These are phyloP conservation scores for Fusarium chlamydosporum DNA, from an alignment of 2,329 filamentous ascomycete genomes.

Conservation along the genomic window DNA sequence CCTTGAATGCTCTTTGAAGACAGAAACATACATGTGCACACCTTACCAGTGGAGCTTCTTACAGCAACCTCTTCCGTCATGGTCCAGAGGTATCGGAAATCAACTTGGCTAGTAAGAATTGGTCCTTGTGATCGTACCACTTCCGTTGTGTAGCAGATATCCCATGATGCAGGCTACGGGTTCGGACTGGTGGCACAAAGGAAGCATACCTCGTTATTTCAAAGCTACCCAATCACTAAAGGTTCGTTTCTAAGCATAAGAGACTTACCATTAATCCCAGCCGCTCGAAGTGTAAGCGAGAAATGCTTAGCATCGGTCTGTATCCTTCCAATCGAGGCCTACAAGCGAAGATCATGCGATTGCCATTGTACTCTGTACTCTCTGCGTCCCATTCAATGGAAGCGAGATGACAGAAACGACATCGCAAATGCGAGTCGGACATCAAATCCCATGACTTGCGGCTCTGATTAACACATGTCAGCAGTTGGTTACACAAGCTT, in stretches of 20 bases:
- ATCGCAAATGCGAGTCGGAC: background rate
- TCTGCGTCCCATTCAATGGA: background rate
- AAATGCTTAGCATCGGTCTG: background rate
- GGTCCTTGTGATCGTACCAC: background rate
- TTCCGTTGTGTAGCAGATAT: background rate
- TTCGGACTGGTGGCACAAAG: background rate
- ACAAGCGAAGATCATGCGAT: background rate
- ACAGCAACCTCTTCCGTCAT: background rate
- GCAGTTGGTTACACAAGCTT: background rate
- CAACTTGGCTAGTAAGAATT: background rate
- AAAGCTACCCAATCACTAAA: background rate
- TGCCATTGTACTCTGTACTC: background rate
- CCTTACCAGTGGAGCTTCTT: too few relatives aligned
- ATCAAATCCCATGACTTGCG: conserved; percentile 5
- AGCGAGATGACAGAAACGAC: conserved; percentile 6
- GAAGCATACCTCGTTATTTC: background rate
- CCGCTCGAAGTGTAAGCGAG: background rate
- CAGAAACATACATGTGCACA: background rate
- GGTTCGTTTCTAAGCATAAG: background rate
- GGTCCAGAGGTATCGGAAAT: too few relatives aligned
- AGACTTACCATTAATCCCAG: background rate
- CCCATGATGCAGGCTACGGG: background rate
- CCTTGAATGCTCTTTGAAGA: too few relatives aligned
- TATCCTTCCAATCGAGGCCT: background rate
- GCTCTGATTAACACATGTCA: conserved; percentile 9